Evolutionary conservation across 176 grass and related monocot species (phyloP), one percentile per base, ranked within the genome.

Genomic region (Tillandsia fasciculata): DNA sequence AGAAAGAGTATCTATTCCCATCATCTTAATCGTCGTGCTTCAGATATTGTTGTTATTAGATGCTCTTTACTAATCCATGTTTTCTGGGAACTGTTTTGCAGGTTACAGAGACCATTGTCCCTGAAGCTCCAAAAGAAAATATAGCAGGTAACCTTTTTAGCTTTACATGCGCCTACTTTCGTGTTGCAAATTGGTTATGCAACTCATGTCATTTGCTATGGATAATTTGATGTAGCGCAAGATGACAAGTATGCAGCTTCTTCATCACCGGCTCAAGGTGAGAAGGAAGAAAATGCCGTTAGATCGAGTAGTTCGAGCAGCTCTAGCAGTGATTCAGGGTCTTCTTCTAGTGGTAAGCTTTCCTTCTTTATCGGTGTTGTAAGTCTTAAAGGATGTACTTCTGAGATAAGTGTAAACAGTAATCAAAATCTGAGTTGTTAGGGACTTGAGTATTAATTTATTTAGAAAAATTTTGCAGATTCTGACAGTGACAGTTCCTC

Each of bases 401-500:
- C 33, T 5, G 33, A 42, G 33, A 4, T 42, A 42, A 42, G 33
- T 42, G 4, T 42, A 42, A 42, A 42, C 3, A 6, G 5, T 42
- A 42, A 1, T 42, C 33, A 42, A 42, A 42, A 6, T 33, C 6
- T 33, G 29, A 33, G 29, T 33, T 42, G 33, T 42, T 42, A 7
- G 33, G 4, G 33, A 42, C 33, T 42, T 42, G 33, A 13, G 9
- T 53, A 22, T 18, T 53, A 26, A 54, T 26, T 74, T 12, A 14
- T 9, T 76, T 75, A 75, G 70, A 54, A 64, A 42, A 52, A 48
- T 82, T 56, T 20, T 81, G 76, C 93, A 97, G 89, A 90, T 65
- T 97, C 93, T 33, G 93, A 92, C 70, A 97, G 89, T 51, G 89
- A 90, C 77, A 92, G 93, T 64, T 92, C 89, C 10, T 96, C 93